Evolutionary conservation across 169 alveolate species (phyloP), one percentile per base, ranked within the genome.

Genomic region (Babesia bovis): DNA sequence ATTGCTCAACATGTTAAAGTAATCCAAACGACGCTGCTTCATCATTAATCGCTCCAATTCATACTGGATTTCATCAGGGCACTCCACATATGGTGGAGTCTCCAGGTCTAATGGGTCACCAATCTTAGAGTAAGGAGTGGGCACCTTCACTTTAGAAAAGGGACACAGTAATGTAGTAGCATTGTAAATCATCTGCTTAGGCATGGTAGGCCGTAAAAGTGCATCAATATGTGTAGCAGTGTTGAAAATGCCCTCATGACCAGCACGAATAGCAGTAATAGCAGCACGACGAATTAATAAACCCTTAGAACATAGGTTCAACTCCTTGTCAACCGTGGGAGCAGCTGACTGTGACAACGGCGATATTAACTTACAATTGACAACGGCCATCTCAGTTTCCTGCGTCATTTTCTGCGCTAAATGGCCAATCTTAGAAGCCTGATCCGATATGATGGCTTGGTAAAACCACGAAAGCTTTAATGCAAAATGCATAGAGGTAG

Each of bases 351-450:
- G n/a, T 3, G 74, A 9, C 7, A 58, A 26, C 40, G 88, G 84
- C 2, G 84, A 66, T n/a, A 73, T 87, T 33, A 89, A 89, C 41
- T 93, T 93, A 71, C 95, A 82, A 83, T 93, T 93, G 26, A 93
- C 97, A 19, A 93, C 94, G 32, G 97, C 97, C 97, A 93, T 93
- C 35, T 93, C 97, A 4, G 90, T 89, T 59, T 93, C 96, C 70
- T 91, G 96, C 26, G 87, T 83, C 93, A 93, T 87, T 82, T 89
- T 87, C 63, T 87, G 95, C 35, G 97, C 91, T 45, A 88, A 68
- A 23, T 86, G 90, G 26, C 87, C 90, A 33, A 83, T 61, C 23
- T 88, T 65, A 23, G 91, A 70, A 26, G 86, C 49, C 60, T 91
- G 89, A 49, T 92, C 96, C 45, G 88, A 92, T 21, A 82, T 85